A percentile compares a stretch with the other conserved stretches of the same genome.
Evolutionary conservation across 2,329 filamentous ascomycete species (phyloP).

Genomic region (Alternaria triticimaculans): DNA sequence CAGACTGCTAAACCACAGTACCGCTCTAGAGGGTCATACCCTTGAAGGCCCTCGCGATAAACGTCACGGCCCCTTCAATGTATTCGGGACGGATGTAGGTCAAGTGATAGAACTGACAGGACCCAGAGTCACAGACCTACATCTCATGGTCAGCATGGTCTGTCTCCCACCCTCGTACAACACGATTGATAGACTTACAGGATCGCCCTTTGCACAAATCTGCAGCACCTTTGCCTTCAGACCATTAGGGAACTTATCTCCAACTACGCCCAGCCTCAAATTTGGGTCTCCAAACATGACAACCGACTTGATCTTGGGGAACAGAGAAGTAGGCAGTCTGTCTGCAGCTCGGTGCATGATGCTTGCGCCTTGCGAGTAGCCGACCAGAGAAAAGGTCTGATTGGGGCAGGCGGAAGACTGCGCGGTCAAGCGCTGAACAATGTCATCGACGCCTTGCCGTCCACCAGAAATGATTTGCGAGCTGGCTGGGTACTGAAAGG

Average conservation of each 20-base stretch:
- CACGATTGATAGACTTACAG: background rate
- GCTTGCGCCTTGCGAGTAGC: slow-evolving; percentile 6
- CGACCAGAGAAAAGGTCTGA: slow-evolving; percentile 4
- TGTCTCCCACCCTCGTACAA: background rate
- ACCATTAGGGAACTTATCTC: slow-evolving; percentile 1
- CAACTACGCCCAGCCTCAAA: background rate
- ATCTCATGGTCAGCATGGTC: background rate
- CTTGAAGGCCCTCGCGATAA: background rate
- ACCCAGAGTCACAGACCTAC: slow-evolving; percentile 3
- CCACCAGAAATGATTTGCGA: slow-evolving; percentile 4
- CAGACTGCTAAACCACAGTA: background rate
- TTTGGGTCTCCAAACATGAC: slow-evolving; percentile 9
- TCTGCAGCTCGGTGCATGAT: slow-evolving; percentile 9
- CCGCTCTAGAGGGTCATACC: background rate
- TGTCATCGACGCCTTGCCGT: slow-evolving; percentile 3
- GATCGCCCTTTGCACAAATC: slow-evolving; percentile 6
- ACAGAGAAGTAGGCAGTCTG: background rate
- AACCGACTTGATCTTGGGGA: slow-evolving; percentile 5
- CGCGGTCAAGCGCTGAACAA: slow-evolving; percentile 1
- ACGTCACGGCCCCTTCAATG: background rate
- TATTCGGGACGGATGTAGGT: background rate
- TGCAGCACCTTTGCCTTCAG: background rate
- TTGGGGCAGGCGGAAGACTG: slow-evolving; percentile 2
- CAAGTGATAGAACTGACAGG: slow-evolving; percentile 2
- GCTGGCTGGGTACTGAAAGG: slow-evolving; percentile 4